Percentiles rank a stretch among this genome's conserved stretches.
Evolutionary conservation across 2,329 filamentous ascomycete genomes (phyloP).

Genomic region (Massarina eburnea): DNA sequence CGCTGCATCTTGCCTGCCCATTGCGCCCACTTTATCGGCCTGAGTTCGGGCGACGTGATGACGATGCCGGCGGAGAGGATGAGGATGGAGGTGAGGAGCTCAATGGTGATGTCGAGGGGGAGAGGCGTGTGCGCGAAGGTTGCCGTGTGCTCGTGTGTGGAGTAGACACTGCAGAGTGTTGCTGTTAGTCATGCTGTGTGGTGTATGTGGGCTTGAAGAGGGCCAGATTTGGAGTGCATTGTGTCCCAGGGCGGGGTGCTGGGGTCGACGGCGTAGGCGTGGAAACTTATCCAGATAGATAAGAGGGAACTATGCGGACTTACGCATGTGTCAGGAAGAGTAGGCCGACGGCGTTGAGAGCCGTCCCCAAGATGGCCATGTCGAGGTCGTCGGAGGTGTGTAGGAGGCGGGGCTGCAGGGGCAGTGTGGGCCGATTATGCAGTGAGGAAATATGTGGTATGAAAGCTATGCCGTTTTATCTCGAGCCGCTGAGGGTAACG

Average conservation of each 20-base stretch:
- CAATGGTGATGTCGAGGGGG: constrained; percentile 83
- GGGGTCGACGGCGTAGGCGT: constrained; percentile 1
- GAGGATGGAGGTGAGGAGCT: constrained; percentile 78
- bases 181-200: constrained; percentile 8
- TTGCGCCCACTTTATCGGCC: constrained; percentile 80
- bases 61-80: constrained; percentile 85
- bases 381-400: constrained; percentile 1
- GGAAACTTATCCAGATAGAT: constrained; percentile 9
- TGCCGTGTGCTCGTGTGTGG: constrained; percentile 84
- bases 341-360: constrained; percentile 73
- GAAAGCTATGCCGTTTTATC: background rate
- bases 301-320: constrained; percentile 41
- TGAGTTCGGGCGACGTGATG: constrained; percentile 71
- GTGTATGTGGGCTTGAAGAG: constrained; percentile 4
- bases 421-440: background rate
- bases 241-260: constrained; percentile 3
- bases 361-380: constrained; percentile 73
- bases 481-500: background rate
- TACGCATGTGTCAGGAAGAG: constrained; percentile 86
- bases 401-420: background rate
- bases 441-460: background rate
- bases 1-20: constrained; percentile 86
- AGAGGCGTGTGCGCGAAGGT: constrained; percentile 61
- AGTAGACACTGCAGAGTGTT: constrained; percentile 77
- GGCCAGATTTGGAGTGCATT: background rate